Evolutionary conservation across 768 basidiomycete genomes (phyloP).

Genomic region (Mycena indigotica): DNA sequence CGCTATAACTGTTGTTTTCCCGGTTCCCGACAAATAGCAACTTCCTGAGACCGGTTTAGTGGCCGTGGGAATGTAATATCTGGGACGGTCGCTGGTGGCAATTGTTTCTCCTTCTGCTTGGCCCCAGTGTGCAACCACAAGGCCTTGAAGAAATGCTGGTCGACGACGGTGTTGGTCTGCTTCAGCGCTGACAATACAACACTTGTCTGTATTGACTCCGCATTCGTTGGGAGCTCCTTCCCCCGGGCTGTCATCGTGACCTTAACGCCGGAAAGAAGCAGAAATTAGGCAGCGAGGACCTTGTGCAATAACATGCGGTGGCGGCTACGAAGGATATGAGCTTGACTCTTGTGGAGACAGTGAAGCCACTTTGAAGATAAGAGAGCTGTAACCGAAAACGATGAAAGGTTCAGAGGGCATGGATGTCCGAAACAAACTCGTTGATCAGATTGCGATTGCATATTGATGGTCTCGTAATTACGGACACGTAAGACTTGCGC

Average conservation of each 20-base stretch:
- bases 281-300: no score
- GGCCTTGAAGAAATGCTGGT: not conserved
- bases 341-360: not conserved
- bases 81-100: not conserved
- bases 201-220: not conserved
- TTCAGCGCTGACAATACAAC: not conserved
- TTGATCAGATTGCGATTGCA: not conserved
- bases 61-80: not conserved
- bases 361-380: conserved; percentile 80
- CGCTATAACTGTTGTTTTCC: conserved; percentile 48
- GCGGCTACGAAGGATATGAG: conserved; percentile 54
- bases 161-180: not conserved
- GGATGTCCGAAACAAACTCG: not conserved
- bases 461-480: no score
- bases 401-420: conserved; percentile 47
- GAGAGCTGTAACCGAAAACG: conserved; percentile 91
- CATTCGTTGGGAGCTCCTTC: not conserved
- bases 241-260: not conserved
- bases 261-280: no score
- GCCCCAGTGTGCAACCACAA: not conserved
- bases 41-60: not conserved
- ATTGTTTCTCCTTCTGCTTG: not conserved
- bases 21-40: conserved; percentile 38
- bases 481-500: no score
- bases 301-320: conserved; percentile 73